phyloP scores from a whole-genome alignment of 495 filamentous ascomycete genomes.

The Neurospora sp. region DNA sequence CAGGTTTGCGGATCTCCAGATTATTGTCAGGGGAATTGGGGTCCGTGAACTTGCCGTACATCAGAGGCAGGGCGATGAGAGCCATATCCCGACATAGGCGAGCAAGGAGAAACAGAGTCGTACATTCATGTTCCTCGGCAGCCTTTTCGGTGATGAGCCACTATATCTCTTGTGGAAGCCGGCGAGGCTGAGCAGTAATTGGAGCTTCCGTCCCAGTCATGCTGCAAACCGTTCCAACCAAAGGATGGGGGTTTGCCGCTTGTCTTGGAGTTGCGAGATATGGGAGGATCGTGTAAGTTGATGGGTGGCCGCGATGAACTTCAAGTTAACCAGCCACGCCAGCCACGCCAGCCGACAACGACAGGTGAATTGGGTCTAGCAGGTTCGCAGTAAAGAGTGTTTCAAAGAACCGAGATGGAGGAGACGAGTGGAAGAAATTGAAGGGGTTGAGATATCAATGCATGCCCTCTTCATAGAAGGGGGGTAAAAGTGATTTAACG shows the following conservation, averaged over 20 bases:
- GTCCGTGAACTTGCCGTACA: neutral
- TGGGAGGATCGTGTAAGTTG: neutral
- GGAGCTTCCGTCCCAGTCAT: neutral
- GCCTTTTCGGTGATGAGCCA: neutral
- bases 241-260: neutral
- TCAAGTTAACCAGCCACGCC: neutral
- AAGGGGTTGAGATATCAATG: neutral
- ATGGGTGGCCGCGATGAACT: neutral
- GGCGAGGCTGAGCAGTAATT: neutral
- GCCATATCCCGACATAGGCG: neutral
- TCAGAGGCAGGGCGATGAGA: neutral
- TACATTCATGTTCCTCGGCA: neutral
- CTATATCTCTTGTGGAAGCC: neutral
- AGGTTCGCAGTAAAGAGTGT: no score
- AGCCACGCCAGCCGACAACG: no score
- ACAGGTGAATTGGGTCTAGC: no score
- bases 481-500: neutral
- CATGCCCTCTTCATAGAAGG: neutral
- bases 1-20: no score
- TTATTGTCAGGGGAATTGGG: no score
- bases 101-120: neutral
- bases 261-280: neutral
- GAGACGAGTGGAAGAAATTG: neutral
- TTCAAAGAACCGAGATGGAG: neutral
- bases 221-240: neutral